Percentiles rank a stretch among this genome's conserved stretches.
These are phyloP conservation scores for Penicillium waksmanii DNA, from an alignment of 495 filamentous ascomycete genomes.

Conservation along the genomic window DNA sequence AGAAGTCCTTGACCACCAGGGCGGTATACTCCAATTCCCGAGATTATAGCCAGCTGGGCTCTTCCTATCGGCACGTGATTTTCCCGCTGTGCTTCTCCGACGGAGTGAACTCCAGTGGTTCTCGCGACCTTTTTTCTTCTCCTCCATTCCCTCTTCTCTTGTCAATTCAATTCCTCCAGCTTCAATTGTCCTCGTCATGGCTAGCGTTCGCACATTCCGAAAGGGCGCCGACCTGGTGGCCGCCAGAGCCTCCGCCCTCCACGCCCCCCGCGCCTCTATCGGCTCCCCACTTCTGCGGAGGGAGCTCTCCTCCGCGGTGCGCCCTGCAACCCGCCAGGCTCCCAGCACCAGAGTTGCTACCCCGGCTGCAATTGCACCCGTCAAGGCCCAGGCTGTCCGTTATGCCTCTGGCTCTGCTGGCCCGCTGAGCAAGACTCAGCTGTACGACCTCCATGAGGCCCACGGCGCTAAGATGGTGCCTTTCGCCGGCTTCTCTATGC, in stretches of 20 bases:
- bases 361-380: constrained; percentile 21
- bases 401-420: constrained; percentile 63
- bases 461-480: constrained; percentile 93
- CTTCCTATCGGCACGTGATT: constrained; percentile 49
- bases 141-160: constrained; percentile 21
- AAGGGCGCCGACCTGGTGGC: constrained; percentile 40
- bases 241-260: constrained; percentile 31
- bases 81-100: constrained; percentile 43
- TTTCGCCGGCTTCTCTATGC: constrained; percentile 95
- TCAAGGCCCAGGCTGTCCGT: constrained; percentile 40
- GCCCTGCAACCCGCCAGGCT: constrained; percentile 24
- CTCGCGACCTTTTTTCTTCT: constrained; percentile 19
- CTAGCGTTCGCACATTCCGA: constrained; percentile 38
- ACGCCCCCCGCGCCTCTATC: constrained; percentile 42
- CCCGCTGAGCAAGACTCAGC: constrained; percentile 68
- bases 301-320: constrained; percentile 37
- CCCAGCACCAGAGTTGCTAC: constrained; percentile 22
- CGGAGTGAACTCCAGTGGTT: constrained; percentile 19
- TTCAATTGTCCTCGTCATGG: constrained; percentile 31
- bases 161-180: constrained; percentile 27
- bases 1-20: too few species aligned
- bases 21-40: too few species aligned
- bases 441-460: constrained; percentile 80
- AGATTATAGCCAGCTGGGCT: neutral
- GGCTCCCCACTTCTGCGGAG: constrained; percentile 39